Evolutionary conservation across 2,329 filamentous ascomycete species (phyloP).

Genomic region (Aureobasidium mangrovei): DNA sequence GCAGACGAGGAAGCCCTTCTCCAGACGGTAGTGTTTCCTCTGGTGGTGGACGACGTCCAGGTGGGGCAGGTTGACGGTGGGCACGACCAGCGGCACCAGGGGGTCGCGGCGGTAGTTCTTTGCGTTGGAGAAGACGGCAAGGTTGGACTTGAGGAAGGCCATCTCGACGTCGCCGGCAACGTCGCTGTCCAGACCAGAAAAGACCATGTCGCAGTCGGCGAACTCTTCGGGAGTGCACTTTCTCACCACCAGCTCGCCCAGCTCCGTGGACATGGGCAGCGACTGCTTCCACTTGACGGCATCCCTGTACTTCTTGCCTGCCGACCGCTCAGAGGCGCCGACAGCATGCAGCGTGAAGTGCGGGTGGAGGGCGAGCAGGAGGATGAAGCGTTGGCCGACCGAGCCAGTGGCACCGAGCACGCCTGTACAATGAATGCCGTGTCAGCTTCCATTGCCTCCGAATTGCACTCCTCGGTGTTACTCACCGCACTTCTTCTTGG

Average conservation of each 20-base stretch:
- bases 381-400: slow-evolving; percentile 90
- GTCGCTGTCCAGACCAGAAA: slow-evolving; percentile 85
- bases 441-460: background rate
- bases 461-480: slow-evolving; percentile 10
- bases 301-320: slow-evolving; percentile 90
- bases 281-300: slow-evolving; percentile 94
- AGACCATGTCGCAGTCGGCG: slow-evolving; percentile 82
- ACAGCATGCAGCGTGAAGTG: slow-evolving; percentile 79
- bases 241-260: slow-evolving; percentile 75
- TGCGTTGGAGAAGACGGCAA: slow-evolving; percentile 93
- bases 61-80: slow-evolving; percentile 86
- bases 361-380: slow-evolving; percentile 80
- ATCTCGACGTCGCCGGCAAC: slow-evolving; percentile 90
- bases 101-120: slow-evolving; percentile 94
- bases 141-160: slow-evolving; percentile 79
- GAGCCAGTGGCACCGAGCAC: slow-evolving; percentile 90
- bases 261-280: slow-evolving; percentile 63
- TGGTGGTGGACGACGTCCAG: slow-evolving; percentile 86
- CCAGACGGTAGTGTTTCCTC: slow-evolving; percentile 59
- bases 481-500: slow-evolving; percentile 46
- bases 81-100: slow-evolving; percentile 84
- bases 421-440: slow-evolving; percentile 26
- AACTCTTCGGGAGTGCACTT: slow-evolving; percentile 79
- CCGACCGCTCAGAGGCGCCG: slow-evolving; percentile 80
- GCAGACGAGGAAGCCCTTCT: slow-evolving; percentile 88